A percentile compares a stretch with the other conserved stretches of the same genome.
These are phyloP conservation scores for Candida multigemmis DNA, from an alignment of 805 yeast genomes.

Conservation along the genomic window DNA sequence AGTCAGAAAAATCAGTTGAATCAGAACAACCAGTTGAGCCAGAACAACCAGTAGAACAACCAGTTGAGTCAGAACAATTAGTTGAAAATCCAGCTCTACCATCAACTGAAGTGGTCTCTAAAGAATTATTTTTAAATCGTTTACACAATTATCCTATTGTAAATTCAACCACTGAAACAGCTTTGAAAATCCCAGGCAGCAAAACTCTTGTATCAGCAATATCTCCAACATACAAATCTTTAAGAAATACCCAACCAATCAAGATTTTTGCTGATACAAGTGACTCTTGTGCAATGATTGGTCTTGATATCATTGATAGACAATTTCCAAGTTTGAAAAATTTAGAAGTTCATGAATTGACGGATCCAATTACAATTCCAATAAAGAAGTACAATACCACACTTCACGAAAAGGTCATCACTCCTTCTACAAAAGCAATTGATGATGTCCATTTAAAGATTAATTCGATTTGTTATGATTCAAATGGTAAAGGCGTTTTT, in stretches of 20 bases:
- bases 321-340: constrained; percentile 53
- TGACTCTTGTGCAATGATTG: too few species aligned
- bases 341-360: constrained; percentile 38
- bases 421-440: constrained; percentile 42
- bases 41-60: too few species aligned
- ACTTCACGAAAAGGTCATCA: constrained; percentile 6
- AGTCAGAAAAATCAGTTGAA: too few species aligned
- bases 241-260: constrained; percentile 20
- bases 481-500: constrained; percentile 53
- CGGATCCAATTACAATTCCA: constrained; percentile 44
- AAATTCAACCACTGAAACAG: constrained; percentile 25
- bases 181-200: constrained; percentile 27
- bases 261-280: too few species aligned
- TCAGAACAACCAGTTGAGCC: too few species aligned
- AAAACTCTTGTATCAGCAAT: constrained; percentile 19
- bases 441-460: constrained; percentile 40
- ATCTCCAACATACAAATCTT: constrained; percentile 13
- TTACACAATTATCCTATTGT: constrained; percentile 50
- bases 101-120: constrained; percentile 45
- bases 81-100: constrained; percentile 78
- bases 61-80: too few species aligned
- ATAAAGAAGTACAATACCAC: constrained; percentile 3
- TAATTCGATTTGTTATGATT: constrained; percentile 43
- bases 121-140: too few species aligned
- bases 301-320: too few species aligned